Evolutionary conservation across 2,329 filamentous ascomycete species (phyloP), one percentile per base, ranked within the genome.

Genomic region (Lachnellula cervina): DNA sequence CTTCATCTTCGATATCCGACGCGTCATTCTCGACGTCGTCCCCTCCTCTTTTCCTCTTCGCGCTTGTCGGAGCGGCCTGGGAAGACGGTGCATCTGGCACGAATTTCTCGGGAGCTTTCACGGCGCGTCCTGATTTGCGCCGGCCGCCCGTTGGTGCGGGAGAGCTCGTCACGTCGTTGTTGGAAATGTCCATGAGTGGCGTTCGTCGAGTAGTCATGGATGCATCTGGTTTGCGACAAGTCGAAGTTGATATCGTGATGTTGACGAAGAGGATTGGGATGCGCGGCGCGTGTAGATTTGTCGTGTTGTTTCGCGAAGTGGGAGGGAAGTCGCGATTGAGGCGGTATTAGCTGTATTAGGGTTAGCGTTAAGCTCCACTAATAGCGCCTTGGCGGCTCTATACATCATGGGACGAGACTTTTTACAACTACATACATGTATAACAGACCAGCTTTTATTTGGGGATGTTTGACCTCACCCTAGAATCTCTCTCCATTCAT

Each of bases 61-160:
- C 68, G 43, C 74, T 73, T 46, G 72, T 64, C 52, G 74, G 67
- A 5, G 67, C 69, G 54, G 59, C 58, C 62, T 76, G 73, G 58
- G 67, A 66, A 3, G 67, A 66, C 21, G 66, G 60, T 49, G 56
- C 58, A 58, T 84, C 79, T 53, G 81, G 78, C 55, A 75, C 75
- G 71, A 83, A 86, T 69, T 85, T 85, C 67, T 78, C 70, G 46
- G 83, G 82, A 37, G 75, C 76, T 67, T 76, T 81, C 59, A 82
- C 77, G 74, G 84, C 83, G 81, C 83, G 83, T 82, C 83, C 82
- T 38, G 85, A 88, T 62, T 83, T 82, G 71, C 86, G 84, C 77
- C 80, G 79, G 37, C 57, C 60, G 67, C 76, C 75, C 57, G 74
- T 72, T 59, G 77, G 75, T 59, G 75, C 73, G 54, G 79, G 77